A percentile compares a stretch with the other conserved stretches of the same genome.
phyloP scores from a whole-genome alignment of 2,329 filamentous ascomycete genomes.

The Scytalidium lignicola region DNA sequence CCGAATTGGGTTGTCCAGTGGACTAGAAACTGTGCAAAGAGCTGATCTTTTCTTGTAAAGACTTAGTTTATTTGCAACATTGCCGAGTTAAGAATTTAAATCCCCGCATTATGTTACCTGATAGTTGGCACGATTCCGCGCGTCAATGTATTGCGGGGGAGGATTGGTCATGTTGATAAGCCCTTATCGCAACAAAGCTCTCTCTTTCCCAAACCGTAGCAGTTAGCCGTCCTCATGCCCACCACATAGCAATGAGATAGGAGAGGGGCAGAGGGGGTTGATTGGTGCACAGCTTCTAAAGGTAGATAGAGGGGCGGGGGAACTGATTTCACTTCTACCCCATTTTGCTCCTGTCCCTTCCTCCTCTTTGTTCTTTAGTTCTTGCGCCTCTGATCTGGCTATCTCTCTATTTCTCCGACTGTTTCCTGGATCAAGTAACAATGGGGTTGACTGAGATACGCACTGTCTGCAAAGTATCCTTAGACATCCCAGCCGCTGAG shows the following conservation, averaged over 20 bases:
- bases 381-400: not conserved
- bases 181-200: not conserved
- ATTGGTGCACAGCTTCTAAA: too few relatives aligned
- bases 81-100: too few relatives aligned
- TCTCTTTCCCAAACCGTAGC: not conserved
- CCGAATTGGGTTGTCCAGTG: too few relatives aligned
- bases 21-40: too few relatives aligned
- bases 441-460: slow-evolving; percentile 53
- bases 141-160: not conserved
- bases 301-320: too few relatives aligned
- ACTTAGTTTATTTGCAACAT: too few relatives aligned
- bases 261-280: too few relatives aligned
- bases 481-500: slow-evolving; percentile 65
- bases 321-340: too few relatives aligned
- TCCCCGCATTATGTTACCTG: not conserved
- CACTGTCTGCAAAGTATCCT: slow-evolving; percentile 65
- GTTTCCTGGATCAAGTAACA: not conserved
- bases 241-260: not conserved
- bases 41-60: too few relatives aligned
- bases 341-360: too few relatives aligned
- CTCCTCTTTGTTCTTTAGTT: too few relatives aligned
- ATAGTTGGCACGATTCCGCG: not conserved
- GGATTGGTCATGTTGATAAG: not conserved
- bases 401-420: not conserved
- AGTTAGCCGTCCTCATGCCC: not conserved